Conservation (phyloP, 2,329 filamentous ascomycete species). For the Penicillium sclerotigenum region DNA sequence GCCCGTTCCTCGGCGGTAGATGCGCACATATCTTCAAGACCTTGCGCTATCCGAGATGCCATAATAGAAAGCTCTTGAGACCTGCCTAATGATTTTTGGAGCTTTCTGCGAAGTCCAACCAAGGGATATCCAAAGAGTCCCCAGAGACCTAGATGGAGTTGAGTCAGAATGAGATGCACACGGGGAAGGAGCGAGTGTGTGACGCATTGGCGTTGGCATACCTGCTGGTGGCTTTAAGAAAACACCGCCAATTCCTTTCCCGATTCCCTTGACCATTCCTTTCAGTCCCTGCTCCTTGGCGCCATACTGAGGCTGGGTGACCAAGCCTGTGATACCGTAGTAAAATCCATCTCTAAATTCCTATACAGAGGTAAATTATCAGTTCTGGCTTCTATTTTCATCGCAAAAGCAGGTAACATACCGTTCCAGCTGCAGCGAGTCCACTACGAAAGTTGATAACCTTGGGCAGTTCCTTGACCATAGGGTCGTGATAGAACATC, state of each 20-base stretch:
- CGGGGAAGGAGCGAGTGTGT: accelerated
- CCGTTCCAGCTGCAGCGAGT: constrained; percentile 63
- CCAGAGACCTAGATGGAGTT: constrained; percentile 17
- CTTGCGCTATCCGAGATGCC: constrained; percentile 21
- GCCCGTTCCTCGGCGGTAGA: constrained; percentile 15
- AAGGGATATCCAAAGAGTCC: constrained; percentile 27
- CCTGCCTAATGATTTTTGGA: constrained; percentile 24
- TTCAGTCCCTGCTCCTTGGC: constrained; percentile 61
- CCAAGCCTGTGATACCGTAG: constrained; percentile 75
- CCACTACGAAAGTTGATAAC: constrained; percentile 76
- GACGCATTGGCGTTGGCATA: constrained; percentile 35
- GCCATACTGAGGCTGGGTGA: constrained; percentile 72
- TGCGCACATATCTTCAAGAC: constrained; percentile 20
- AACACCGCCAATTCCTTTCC: constrained; percentile 77
- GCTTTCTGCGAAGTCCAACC: constrained; percentile 22
- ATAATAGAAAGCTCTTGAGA: constrained; percentile 15
- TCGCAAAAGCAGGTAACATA: neutral
- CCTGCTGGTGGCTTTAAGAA: constrained; percentile 76
- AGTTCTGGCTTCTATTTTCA: neutral
- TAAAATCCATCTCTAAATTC: constrained; percentile 75
- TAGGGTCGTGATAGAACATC: constrained; percentile 78
- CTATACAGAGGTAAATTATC: constrained; percentile 18
- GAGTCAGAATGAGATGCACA: neutral
- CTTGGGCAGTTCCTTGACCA: constrained; percentile 70
- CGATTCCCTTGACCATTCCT: constrained; percentile 77